Evolutionary conservation across 129 eudicot genomes (phyloP).

Genomic region (Arctium minus): DNA sequence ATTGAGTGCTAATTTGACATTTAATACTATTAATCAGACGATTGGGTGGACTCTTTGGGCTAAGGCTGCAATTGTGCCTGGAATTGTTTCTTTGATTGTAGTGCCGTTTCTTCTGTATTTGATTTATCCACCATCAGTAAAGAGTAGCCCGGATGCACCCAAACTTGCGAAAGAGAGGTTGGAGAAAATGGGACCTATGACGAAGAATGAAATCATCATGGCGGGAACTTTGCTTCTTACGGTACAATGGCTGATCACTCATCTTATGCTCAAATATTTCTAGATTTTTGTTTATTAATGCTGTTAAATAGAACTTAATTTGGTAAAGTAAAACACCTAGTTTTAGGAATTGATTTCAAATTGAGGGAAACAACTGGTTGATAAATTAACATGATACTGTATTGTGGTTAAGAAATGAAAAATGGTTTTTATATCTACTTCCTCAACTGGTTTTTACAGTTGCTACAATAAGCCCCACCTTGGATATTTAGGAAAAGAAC

Average conservation of each 20-base stretch:
- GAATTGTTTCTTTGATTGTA: constrained; percentile 70
- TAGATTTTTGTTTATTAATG: not conserved
- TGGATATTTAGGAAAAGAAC: not conserved
- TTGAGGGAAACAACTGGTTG: not conserved
- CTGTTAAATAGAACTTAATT: not conserved
- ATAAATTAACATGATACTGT: too few relatives aligned
- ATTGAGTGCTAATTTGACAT: constrained; percentile 66
- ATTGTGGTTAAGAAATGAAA: too few relatives aligned
- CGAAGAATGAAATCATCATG: constrained; percentile 88
- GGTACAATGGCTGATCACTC: constrained; percentile 40
- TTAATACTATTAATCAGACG: constrained; percentile 52
- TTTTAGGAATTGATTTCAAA: not conserved
- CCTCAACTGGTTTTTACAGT: too few relatives aligned
- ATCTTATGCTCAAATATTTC: not conserved
- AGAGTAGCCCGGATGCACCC: constrained; percentile 98
- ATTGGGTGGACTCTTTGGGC: constrained; percentile 99
- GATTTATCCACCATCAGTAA: constrained; percentile 76
- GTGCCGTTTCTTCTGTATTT: constrained; percentile 72
- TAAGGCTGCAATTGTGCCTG: constrained; percentile 86
- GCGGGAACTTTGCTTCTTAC: constrained; percentile 83
- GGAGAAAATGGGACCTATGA: constrained; percentile 98
- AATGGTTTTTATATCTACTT: not conserved
- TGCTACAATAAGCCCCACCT: not conserved
- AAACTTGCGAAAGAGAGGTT: constrained; percentile 74
- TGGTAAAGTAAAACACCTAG: not conserved